Conservation (phyloP, 768 basidiomycete genomes). For the Clathrus columnatus region DNA sequence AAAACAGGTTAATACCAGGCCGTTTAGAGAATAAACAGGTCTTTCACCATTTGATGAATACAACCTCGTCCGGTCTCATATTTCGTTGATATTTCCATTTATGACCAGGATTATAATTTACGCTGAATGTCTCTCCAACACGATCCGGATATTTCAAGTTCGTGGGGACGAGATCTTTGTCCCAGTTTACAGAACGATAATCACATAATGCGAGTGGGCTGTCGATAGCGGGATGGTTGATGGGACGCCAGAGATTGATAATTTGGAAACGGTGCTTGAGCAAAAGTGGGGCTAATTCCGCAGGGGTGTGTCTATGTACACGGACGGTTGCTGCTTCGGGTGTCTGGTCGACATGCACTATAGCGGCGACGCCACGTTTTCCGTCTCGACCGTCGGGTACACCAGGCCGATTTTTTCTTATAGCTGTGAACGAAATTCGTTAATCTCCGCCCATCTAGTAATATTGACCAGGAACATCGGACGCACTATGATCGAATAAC, state of each 20-base stretch:
- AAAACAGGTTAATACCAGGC: background rate
- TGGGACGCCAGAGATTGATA: no score
- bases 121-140: conserved; percentile 35
- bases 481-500: conserved; percentile 35
- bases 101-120: conserved; percentile 31
- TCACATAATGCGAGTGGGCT: conserved; percentile 44
- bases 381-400: conserved; percentile 27
- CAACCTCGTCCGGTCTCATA: conserved; percentile 36
- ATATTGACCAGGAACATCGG: no score
- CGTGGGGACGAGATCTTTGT: no score
- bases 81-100: no score
- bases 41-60: conserved; percentile 40
- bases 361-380: conserved; percentile 41
- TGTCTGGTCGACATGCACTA: no score
- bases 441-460: background rate
- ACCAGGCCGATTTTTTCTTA: conserved; percentile 33
- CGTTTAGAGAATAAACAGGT: background rate
- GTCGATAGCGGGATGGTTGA: conserved; percentile 35
- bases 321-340: conserved; percentile 29
- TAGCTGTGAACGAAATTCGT: conserved; percentile 22
- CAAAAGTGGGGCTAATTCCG: conserved; percentile 28
- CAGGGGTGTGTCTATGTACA: conserved; percentile 36
- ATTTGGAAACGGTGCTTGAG: conserved; percentile 41
- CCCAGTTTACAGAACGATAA: conserved; percentile 31
- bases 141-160: conserved; percentile 33